Evolutionary conservation across 805 yeast species (phyloP).

Genomic region (Barnettozyma populi): DNA sequence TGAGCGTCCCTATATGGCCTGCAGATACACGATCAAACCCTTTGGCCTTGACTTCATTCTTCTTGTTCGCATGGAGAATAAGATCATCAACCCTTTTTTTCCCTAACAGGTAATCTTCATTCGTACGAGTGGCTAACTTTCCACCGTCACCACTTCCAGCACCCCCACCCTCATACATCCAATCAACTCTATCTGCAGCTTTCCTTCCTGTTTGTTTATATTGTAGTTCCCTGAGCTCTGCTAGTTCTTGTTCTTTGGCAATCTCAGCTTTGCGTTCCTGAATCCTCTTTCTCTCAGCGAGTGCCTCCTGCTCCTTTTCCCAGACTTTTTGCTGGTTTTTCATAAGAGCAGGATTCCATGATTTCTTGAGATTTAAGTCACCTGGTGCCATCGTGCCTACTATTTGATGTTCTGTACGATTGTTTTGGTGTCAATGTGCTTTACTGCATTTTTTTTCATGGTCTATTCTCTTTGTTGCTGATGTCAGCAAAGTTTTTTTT

Average conservation of each 20-base stretch:
- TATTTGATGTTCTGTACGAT: too few species aligned
- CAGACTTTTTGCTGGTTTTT: constrained; percentile 84
- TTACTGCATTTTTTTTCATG: too few species aligned
- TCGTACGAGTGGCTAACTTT: constrained; percentile 24
- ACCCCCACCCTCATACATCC: constrained; percentile 76
- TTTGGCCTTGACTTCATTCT: constrained; percentile 5
- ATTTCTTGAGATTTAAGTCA: constrained; percentile 83
- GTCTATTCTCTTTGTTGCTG: too few species aligned
- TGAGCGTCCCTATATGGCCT: constrained; percentile 2
- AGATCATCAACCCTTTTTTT: constrained; percentile 40
- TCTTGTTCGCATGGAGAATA: constrained; percentile 19
- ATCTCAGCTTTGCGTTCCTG: constrained; percentile 61
- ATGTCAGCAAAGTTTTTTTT: too few species aligned
- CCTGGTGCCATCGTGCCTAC: constrained; percentile 47
- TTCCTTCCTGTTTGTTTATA: constrained; percentile 34
- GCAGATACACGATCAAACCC: constrained; percentile 19
- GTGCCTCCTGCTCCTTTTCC: constrained; percentile 71
- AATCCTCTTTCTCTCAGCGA: constrained; percentile 62
- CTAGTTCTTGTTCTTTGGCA: constrained; percentile 52
- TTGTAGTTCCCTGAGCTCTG: constrained; percentile 47
- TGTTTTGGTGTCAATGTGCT: too few species aligned
- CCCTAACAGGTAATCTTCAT: constrained; percentile 53
- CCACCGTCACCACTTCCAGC: constrained; percentile 30
- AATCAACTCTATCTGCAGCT: constrained; percentile 49
- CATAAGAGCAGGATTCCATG: constrained; percentile 91